These are phyloP conservation scores for Laguncularia racemosa DNA, from an alignment of 345 rosid genomes.

Conservation along the genomic window DNA sequence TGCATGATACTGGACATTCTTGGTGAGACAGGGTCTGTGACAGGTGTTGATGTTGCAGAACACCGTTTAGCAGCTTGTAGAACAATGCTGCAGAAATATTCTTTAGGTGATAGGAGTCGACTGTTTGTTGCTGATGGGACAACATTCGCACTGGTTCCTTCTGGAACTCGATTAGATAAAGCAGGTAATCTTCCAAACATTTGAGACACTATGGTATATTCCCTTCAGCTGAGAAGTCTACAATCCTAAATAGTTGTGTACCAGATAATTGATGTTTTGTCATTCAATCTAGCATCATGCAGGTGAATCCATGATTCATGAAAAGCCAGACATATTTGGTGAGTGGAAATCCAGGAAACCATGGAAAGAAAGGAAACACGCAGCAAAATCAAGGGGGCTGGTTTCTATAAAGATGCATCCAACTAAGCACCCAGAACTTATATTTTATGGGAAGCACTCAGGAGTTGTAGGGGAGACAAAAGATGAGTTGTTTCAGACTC, in stretches of 20 bases:
- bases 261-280: conserved; percentile 12
- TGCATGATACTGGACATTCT: conserved; percentile 78
- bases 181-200: conserved; percentile 26
- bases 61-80: conserved; percentile 90
- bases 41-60: conserved; percentile 87
- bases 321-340: conserved; percentile 31
- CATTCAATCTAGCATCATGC: conserved; percentile 35
- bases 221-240: too few relatives aligned
- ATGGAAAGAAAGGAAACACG: conserved; percentile 82
- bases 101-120: conserved; percentile 55
- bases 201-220: too few relatives aligned
- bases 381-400: conserved; percentile 34
- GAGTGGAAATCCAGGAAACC: conserved; percentile 82
- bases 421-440: conserved; percentile 47
- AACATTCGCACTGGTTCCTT: conserved; percentile 53
- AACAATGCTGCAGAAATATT: conserved; percentile 78
- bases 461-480: conserved; percentile 64
- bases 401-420: conserved; percentile 18
- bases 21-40: conserved; percentile 69
- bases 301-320: conserved; percentile 39
- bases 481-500: conserved; percentile 38
- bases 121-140: conserved; percentile 90
- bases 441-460: conserved; percentile 65
- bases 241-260: neutral
- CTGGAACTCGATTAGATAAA: conserved; percentile 17